Evolutionary conservation across 1,139 yeast genomes (phyloP), one percentile per base, ranked within the genome.

Genomic region (Kodamaea plutei): DNA sequence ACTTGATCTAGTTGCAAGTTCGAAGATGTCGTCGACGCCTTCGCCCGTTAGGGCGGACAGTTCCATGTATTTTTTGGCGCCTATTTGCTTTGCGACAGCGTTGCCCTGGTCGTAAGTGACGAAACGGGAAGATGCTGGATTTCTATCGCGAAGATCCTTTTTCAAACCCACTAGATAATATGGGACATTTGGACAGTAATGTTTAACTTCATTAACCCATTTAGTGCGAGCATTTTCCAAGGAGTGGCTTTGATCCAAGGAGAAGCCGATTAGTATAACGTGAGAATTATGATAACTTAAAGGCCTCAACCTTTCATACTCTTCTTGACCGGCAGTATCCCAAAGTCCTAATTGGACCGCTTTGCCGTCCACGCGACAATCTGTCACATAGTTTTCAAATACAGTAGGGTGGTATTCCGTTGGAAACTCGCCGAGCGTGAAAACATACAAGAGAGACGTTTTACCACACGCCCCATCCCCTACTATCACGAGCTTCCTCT

Each of bases 291-390:
- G 73, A 47, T 83, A 83, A 43, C 91, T 88, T 47, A 91, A 67
- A 5, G 96, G 89, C 47, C 97, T 70, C 37, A 82, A 61, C 40
- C 91, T 54, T 47, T 82, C 89, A 50, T 81, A 82, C 52, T 82
- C 96, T 64, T 88, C 96, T 58, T 88, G 96, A 4, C 96, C 96
- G 2, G 96, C 96, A 4, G 96, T 89, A 55, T 89, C 96, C 96
- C 97, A 89, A 22, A 89, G 61, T 2, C 95, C 93, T 38, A 89
- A 60, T 43, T 88, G 85, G 3, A 89, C 94, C 8, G 91, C 80
- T 45, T 87, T 87, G 9, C 96, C 96, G 50, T 87, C 96, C 18
- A 87, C 93, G 34, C 95, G 67, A 53, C 96, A 85, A 50, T 85
- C 95, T 2, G 96, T 85, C 15, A 87, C 95, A 54, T 89, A 88